These are phyloP conservation scores for Berberis thunbergii DNA, from an alignment of 164 flowering plant species.

Conservation along the genomic window DNA sequence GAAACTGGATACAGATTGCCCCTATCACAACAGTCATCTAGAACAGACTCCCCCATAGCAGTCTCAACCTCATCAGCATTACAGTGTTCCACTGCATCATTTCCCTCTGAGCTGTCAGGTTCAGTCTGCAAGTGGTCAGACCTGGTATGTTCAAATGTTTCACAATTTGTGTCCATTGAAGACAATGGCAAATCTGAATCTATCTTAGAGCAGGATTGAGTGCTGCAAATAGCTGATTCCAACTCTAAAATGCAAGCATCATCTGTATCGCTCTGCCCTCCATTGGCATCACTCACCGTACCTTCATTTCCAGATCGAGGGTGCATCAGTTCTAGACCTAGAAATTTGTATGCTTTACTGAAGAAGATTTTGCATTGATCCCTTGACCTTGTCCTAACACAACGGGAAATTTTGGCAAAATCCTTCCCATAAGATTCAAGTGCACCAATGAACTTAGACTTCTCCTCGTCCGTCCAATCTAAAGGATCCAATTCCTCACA, in stretches of 20 bases:
- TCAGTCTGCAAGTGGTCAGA: slow-evolving; percentile 17
- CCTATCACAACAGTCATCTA: slow-evolving; percentile 11
- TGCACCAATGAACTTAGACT: slow-evolving; percentile 57
- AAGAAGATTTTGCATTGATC: slow-evolving; percentile 87
- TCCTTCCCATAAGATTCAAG: slow-evolving; percentile 70
- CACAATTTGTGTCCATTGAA: slow-evolving; percentile 13
- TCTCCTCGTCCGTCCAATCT: slow-evolving; percentile 95
- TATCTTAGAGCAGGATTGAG: slow-evolving; percentile 34
- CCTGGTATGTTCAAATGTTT: slow-evolving; percentile 21
- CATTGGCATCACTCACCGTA: slow-evolving; percentile 41
- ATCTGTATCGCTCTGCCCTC: slow-evolving; percentile 66
- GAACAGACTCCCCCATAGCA: slow-evolving; percentile 2
- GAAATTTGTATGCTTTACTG: slow-evolving; percentile 83
- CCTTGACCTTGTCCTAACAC: slow-evolving; percentile 56
- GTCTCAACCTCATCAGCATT: slow-evolving; percentile 17
- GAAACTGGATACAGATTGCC: neutral
- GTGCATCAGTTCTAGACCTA: slow-evolving; percentile 58
- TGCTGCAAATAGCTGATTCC: slow-evolving; percentile 40
- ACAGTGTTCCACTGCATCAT: slow-evolving; percentile 9
- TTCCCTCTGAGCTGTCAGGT: slow-evolving; percentile 14
- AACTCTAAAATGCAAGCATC: slow-evolving; percentile 56
- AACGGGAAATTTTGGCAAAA: slow-evolving; percentile 61
- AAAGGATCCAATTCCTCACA: slow-evolving; percentile 65
- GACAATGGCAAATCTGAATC: slow-evolving; percentile 34
- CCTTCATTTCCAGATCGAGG: slow-evolving; percentile 27